Evolutionary conservation across 176 grass and related monocot genomes (phyloP).

Genomic region (Juncus effusus): DNA sequence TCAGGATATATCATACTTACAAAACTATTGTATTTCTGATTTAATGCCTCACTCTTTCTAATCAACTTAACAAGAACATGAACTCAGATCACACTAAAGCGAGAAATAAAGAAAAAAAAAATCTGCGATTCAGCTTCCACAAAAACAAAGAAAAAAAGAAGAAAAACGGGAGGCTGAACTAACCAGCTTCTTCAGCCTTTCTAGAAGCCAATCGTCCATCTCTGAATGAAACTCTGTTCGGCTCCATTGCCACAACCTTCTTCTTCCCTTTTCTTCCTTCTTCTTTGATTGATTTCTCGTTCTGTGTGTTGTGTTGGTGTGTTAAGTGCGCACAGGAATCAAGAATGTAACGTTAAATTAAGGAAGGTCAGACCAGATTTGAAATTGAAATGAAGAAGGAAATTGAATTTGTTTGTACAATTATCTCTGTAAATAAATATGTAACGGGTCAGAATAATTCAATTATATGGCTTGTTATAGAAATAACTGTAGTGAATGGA

Average conservation of each 20-base stretch:
- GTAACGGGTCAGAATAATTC: background rate
- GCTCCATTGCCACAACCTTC: constrained; percentile 29
- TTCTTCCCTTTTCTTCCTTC: constrained; percentile 12
- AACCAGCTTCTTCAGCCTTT: constrained; percentile 84
- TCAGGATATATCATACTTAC: too few relatives aligned
- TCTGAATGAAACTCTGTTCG: constrained; percentile 54
- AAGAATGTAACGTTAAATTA: constrained; percentile 22
- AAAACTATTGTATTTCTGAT: too few relatives aligned
- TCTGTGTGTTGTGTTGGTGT: background rate
- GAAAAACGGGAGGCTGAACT: background rate
- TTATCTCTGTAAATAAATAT: background rate
- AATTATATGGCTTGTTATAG: background rate
- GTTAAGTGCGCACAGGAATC: background rate
- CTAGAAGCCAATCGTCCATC: constrained; percentile 53
- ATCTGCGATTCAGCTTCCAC: background rate
- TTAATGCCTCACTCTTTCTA: background rate
- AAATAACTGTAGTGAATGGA: background rate
- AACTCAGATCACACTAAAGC: background rate
- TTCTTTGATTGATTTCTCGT: background rate
- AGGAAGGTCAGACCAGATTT: constrained; percentile 23
- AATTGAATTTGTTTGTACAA: background rate
- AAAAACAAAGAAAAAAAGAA: background rate
- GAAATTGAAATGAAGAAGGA: constrained; percentile 19
- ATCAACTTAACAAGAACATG: background rate
- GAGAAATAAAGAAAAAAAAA: background rate